A percentile compares a stretch with the other conserved stretches of the same genome.
Conservation (phyloP, 208 protist species). For the Phytomonas sp. region DNA sequence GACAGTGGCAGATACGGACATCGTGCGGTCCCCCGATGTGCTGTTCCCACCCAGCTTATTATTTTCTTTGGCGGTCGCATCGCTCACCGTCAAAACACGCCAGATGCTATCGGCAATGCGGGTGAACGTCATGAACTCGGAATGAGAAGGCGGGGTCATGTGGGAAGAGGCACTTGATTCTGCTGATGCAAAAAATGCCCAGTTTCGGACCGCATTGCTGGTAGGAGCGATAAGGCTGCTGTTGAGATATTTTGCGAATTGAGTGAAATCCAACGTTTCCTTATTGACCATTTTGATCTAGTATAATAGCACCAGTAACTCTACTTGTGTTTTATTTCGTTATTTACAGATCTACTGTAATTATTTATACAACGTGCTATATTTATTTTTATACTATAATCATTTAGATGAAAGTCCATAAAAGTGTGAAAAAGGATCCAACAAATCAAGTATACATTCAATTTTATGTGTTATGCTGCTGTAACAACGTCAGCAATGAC, state of each 20-base stretch:
- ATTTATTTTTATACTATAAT: background rate
- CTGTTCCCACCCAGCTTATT: slow-evolving; percentile 5
- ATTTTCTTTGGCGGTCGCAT: slow-evolving; percentile 38
- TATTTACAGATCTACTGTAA: background rate
- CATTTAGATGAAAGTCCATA: background rate
- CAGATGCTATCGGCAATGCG: slow-evolving; percentile 60
- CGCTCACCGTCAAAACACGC: slow-evolving; percentile 45
- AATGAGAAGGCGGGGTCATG: slow-evolving; percentile 1
- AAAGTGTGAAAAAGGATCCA: background rate
- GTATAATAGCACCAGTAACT: background rate
- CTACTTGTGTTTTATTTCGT: background rate
- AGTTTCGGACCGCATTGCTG: slow-evolving; percentile 9
- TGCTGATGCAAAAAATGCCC: background rate
- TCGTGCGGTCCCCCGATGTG: slow-evolving; percentile 12
- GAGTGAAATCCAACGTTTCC: slow-evolving; percentile 59
- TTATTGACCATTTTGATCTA: background rate
- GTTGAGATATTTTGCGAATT: slow-evolving; percentile 81
- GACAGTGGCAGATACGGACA: slow-evolving; percentile 11
- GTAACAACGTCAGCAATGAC: background rate
- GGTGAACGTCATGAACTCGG: slow-evolving; percentile 24
- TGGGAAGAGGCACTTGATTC: slow-evolving; percentile 2
- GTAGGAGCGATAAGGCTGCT: slow-evolving; percentile 39
- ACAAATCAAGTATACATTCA: background rate
- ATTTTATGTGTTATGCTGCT: background rate
- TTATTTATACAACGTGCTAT: background rate